These are phyloP conservation scores for Phanerodontia chrysosporium DNA, from an alignment of 768 basidiomycete genomes.

Conservation along the genomic window DNA sequence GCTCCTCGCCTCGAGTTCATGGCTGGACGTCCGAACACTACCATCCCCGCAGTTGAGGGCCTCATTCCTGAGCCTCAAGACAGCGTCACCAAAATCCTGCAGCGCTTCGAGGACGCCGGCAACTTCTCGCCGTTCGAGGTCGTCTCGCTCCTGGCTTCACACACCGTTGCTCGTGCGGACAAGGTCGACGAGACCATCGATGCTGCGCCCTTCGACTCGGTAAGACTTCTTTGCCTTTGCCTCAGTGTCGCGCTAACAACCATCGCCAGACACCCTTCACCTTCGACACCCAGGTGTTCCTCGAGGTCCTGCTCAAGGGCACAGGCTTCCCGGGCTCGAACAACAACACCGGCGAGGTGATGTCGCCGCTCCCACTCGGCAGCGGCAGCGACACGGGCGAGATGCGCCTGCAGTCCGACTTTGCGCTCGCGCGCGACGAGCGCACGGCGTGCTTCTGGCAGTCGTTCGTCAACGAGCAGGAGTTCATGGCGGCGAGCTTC, in stretches of 20 bases:
- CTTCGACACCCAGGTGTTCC: conserved; percentile 21
- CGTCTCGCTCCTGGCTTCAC: conserved; percentile 22
- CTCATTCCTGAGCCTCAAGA: conserved; percentile 16
- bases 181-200: conserved; percentile 23
- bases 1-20: conserved; percentile 14
- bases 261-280: conserved; percentile 9
- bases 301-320: conserved; percentile 23
- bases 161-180: conserved; percentile 10
- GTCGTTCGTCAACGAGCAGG: conserved; percentile 29
- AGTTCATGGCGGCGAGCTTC: conserved; percentile 15
- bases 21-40: conserved; percentile 7
- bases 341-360: conserved; percentile 35
- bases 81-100: conserved; percentile 20
- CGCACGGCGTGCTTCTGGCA: conserved; percentile 48
- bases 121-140: conserved; percentile 22
- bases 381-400: conserved; percentile 26
- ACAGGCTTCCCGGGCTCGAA: conserved; percentile 27
- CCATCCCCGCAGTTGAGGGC: conserved; percentile 5
- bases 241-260: background rate
- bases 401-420: conserved; percentile 43
- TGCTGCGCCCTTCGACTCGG: conserved; percentile 22
- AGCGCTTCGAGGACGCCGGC: conserved; percentile 20
- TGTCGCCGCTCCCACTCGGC: conserved; percentile 28
- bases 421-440: conserved; percentile 26
- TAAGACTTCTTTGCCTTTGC: background rate